Evolutionary conservation across 2,329 filamentous ascomycete genomes (phyloP).

Genomic region (Aspergillus neotritici): DNA sequence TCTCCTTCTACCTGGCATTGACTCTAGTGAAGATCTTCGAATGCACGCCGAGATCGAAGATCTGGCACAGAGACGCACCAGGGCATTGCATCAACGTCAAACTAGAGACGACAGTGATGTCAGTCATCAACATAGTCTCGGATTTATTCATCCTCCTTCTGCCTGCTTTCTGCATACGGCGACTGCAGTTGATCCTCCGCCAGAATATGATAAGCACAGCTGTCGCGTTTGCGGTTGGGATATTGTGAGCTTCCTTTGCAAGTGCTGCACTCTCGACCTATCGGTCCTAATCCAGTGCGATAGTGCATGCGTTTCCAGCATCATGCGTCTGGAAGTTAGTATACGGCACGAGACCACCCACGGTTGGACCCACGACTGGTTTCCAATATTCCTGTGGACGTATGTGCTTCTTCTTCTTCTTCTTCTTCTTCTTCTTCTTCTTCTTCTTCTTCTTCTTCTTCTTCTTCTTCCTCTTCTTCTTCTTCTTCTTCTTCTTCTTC

Average conservation of each 20-base stretch:
- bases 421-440: background rate
- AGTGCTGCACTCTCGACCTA: no score
- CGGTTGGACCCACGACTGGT: constrained; percentile 22
- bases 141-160: constrained; percentile 20
- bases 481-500: background rate
- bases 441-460: background rate
- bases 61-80: constrained; percentile 15
- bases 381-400: constrained; percentile 23
- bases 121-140: constrained; percentile 20
- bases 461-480: background rate
- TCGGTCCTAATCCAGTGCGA: no score
- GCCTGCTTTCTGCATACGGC: constrained; percentile 20
- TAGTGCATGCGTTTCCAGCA: constrained; percentile 20
- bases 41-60: constrained; percentile 20
- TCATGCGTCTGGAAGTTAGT: constrained; percentile 21
- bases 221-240: constrained; percentile 18
- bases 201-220: constrained; percentile 18
- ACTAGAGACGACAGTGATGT: constrained; percentile 16
- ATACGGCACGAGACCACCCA: constrained; percentile 11
- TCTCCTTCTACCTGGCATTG: constrained; percentile 20
- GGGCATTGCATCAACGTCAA: constrained; percentile 22
- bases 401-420: constrained; percentile 4
- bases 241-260: constrained; percentile 21
- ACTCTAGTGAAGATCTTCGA: constrained; percentile 24
- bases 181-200: constrained; percentile 14